Conservation (phyloP, 176 grass and related monocot genomes). For the Leersia perrieri region DNA sequence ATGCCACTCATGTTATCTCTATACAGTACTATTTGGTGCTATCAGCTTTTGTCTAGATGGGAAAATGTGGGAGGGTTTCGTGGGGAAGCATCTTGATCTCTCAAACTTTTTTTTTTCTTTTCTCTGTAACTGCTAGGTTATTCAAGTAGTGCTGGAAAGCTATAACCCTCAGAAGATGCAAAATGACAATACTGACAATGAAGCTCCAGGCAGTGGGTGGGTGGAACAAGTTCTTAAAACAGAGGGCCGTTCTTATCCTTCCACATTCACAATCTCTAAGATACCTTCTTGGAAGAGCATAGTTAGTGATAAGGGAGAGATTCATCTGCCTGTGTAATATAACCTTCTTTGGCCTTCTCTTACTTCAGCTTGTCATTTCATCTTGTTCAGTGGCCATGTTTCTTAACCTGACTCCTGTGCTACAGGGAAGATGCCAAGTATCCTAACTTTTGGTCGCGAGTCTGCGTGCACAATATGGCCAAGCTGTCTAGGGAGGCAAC, state of each 20-base stretch:
- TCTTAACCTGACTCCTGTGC: slow-evolving; percentile 19
- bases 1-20: background rate
- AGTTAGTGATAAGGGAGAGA: slow-evolving; percentile 56
- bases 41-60: background rate
- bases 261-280: slow-evolving; percentile 45
- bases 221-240: slow-evolving; percentile 52
- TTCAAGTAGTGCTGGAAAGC: slow-evolving; percentile 81
- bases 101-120: slow-evolving; percentile 10
- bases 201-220: slow-evolving; percentile 4
- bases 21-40: background rate
- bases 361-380: background rate
- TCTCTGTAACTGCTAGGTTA: slow-evolving; percentile 44
- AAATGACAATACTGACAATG: slow-evolving; percentile 5
- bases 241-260: slow-evolving; percentile 39
- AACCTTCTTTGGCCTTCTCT: slow-evolving; percentile 14
- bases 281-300: slow-evolving; percentile 72
- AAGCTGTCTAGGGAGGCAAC: slow-evolving; percentile 78
- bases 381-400: background rate
- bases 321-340: slow-evolving; percentile 64
- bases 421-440: slow-evolving; percentile 70
- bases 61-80: background rate
- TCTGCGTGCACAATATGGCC: slow-evolving; percentile 87
- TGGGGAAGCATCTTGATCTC: slow-evolving; percentile 7
- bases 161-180: slow-evolving; percentile 46
- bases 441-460: slow-evolving; percentile 81